Base-by-base conservation (phyloP, 179 eudicot species). In the Gypsophila paniculata region DNA sequence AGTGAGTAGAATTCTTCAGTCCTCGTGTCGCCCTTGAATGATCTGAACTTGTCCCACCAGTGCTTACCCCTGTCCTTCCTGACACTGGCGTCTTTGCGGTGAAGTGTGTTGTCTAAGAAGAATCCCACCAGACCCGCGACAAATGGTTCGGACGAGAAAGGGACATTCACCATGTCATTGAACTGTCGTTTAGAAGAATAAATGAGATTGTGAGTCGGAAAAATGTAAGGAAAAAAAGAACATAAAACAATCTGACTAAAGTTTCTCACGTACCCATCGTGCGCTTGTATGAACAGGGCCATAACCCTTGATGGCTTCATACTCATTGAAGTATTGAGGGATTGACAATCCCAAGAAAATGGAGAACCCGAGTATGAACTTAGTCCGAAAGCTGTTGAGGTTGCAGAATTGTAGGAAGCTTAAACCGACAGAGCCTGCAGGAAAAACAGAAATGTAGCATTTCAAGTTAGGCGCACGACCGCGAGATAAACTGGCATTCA, bases 1-100 rank as follows among this genome's bases (percentile, higher is more conserved):
- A 93, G 82, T 0, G 89, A 81, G 44, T 93, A 93, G 82, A 93
- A 91, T 69, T 93, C 98, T 49, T 89, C 96, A 14, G 93, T 93
- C 71, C 98, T 87, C 0, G 93, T 79, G 67, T 93, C 98, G 0
- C 89, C 84, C 71, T 88, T 84, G 80, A 65, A 93, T 0, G 91
- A 81, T 65, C 86, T 73, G 83, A 92, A 95, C 77, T 84, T 86
- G 75, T 92, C 96, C 99, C 97, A 95, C 97, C 97, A 95, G 25
- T 79, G 93, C 85, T 87, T 80, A 22, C 99, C 99, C 76, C 97
- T 78, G 72, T 95, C 99, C 72, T 87, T 88, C 70, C 90, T 82
- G 15, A 84, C 77, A 4, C 84, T 36, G 22, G 36, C 76, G 49
- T 95, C 96, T 65, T 81, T 91, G 14, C 81, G 78, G n/a, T 82